Evolutionary conservation across 2,329 filamentous ascomycete genomes (phyloP), one percentile per base, ranked within the genome.

Genomic region (Aureobasidium leucospermi): DNA sequence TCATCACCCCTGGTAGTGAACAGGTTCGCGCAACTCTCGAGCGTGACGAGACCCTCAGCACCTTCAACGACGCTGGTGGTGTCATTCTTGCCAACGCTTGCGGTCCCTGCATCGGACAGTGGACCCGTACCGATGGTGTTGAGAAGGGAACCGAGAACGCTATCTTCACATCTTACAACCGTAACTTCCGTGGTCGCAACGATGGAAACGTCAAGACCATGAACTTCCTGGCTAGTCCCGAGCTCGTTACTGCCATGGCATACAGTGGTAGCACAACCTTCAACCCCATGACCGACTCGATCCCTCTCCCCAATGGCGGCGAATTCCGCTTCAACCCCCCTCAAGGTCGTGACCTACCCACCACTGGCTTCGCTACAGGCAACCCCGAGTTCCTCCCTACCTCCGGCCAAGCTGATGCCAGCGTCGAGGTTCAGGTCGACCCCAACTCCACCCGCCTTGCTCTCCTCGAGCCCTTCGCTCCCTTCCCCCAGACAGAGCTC

Each of bases 171-270:
- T 96, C 92, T 0, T 99, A 96, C 79, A 99, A 99, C 81, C 89
- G 94, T 62, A 99, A 99, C 78, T 99, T 99, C 80, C 89, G 89
- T 53, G 93, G 90, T 62, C 89, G 94, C 65, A 99, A 99, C 73
- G 94, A 99, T 70, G 94, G 94, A 63, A 99, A 99, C 78, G 86
- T 89, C 23, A 86, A 88, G 43, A 99, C 94, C 8, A 96, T 97
- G 92, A 99, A 97, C 81, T 99, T 99, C 78, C 83, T 99, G 56
- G 93, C 94, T 9, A 96, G 92, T 0, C 94, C 94, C 6, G 94
- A 99, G 75, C 85, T 99, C 60, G 94, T 99, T 63, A 97, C 94
- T 4, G 94, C 94, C 53, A 93, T 99, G 86, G 84, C 90, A 11
- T 99, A 96, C 75, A 87, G 92, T 43, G 94, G 94, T 58, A 85